Percentiles rank a stretch among this genome's conserved stretches.
Evolutionary conservation across 108 stramenopile genomes (phyloP).

Genomic region (Cafeteria roenbergensis): DNA sequence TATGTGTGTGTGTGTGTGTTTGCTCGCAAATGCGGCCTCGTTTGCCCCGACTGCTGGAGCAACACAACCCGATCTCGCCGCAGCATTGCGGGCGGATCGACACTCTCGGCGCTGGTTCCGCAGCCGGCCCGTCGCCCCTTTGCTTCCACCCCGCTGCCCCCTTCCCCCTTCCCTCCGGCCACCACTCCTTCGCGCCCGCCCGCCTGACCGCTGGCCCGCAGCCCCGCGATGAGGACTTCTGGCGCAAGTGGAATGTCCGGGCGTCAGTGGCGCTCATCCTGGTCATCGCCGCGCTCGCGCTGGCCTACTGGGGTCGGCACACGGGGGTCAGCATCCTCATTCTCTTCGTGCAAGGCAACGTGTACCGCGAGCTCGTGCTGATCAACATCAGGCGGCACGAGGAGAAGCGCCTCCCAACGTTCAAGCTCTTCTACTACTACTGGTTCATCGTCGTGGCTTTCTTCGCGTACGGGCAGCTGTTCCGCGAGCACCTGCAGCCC

Average conservation of each 20-base stretch:
- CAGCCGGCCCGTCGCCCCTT: too few species aligned
- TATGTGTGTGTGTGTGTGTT: too few species aligned
- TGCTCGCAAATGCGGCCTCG: too few species aligned
- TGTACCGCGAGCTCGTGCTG: slow-evolving; percentile 16
- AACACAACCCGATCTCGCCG: too few species aligned
- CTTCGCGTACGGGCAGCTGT: slow-evolving; percentile 1
- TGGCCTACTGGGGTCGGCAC: neutral
- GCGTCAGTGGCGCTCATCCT: neutral
- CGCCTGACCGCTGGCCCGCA: too few species aligned
- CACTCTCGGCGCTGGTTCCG: too few species aligned
- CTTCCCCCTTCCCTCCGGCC: too few species aligned
- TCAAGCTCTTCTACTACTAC: slow-evolving; percentile 18
- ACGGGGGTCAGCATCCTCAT: slow-evolving; percentile 2
- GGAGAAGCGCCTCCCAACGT: slow-evolving; percentile 13
- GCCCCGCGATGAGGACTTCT: too few species aligned
- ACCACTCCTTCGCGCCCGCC: too few species aligned
- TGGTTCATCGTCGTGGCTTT: slow-evolving; percentile 14
- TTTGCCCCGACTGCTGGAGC: too few species aligned
- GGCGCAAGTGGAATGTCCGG: neutral
- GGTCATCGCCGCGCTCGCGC: neutral
- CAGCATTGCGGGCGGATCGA: too few species aligned
- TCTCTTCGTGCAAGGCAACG: slow-evolving; percentile 16
- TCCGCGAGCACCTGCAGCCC: neutral
- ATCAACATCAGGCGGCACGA: slow-evolving; percentile 13
- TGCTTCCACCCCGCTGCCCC: too few species aligned